phyloP scores from a whole-genome alignment of 2,329 filamentous ascomycete species.

The Pseudogymnoascus sp. region DNA sequence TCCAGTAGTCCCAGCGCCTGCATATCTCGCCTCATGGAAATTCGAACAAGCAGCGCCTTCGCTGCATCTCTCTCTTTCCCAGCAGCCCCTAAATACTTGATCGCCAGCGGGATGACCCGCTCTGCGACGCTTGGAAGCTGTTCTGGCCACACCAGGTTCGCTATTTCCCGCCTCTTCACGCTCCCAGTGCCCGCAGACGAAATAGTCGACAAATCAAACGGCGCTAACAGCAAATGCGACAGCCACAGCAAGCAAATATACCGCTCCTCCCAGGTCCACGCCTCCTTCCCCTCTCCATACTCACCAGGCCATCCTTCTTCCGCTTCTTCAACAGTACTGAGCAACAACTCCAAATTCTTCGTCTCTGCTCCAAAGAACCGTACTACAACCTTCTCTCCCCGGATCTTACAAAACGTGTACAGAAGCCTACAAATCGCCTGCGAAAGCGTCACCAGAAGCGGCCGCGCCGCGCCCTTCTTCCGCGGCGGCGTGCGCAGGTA shows the following conservation, averaged over 20 bases:
- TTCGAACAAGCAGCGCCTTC: constrained; percentile 70
- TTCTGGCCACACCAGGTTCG: constrained; percentile 48
- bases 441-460: constrained; percentile 28
- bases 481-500: constrained; percentile 43
- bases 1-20: constrained; percentile 65
- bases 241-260: constrained; percentile 87
- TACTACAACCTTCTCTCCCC: constrained; percentile 86
- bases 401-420: constrained; percentile 89
- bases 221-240: constrained; percentile 72
- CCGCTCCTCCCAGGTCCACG: constrained; percentile 75
- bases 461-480: constrained; percentile 35
- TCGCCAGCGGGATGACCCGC: constrained; percentile 62
- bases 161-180: constrained; percentile 35
- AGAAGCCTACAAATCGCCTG: constrained; percentile 70
- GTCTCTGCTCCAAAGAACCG: constrained; percentile 89
- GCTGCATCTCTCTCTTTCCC: constrained; percentile 88
- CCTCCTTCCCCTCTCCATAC: constrained; percentile 17
- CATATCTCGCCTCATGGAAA: constrained; percentile 85
- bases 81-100: constrained; percentile 63
- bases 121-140: constrained; percentile 63
- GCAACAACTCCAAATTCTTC: constrained; percentile 71
- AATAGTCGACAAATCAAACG: constrained; percentile 84
- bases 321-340: constrained; percentile 64
- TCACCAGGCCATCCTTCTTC: constrained; percentile 11
- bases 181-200: constrained; percentile 54